Evolutionary conservation across 2,329 filamentous ascomycete genomes (phyloP), one percentile per base, ranked within the genome.

Genomic region (Colletotrichum higginsianum): DNA sequence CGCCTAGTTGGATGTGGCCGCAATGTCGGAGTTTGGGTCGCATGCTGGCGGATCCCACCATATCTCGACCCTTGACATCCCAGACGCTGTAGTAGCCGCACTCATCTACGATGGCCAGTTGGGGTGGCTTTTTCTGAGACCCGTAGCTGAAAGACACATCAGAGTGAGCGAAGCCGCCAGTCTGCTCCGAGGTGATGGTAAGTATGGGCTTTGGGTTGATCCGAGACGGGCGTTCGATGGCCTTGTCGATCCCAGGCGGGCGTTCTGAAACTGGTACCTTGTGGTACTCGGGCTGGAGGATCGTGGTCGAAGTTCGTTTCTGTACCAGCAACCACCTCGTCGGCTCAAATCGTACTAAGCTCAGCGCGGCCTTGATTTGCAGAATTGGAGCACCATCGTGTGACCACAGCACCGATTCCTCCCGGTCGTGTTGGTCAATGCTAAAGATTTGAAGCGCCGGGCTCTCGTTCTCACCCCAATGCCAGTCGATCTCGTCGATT

Each of bases 41-140:
- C 42, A 81, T 75, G 11, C 76, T 79, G 40, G 78, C 82, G 23
- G 81, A 79, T 26, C 79, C 77, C 13, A 79, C 77, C 21, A 80
- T 74, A 69, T 79, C 77, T 73, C 77, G 83, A 65, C 82, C 83
- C 15, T 76, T 74, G 30, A 92, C 81, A 72, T 92, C 86, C 90
- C 91, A 94, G 4, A 94, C 79, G 53, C 84, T 90, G 93, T 93
- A 95, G 68, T 83, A 84, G 1, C 92, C 92, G 44, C 82, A 82
- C 62, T 89, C 84, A 75, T 95, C 91, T 21, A 95, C 84, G 35
- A 94, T 83, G 18, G 86, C 91, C 63, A 95, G 81, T 75, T 93
- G 91, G 1, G 89, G 86, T 85, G 88, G 78, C 82, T 88, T 74
- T 69, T 82, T 77, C 21, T 71, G 74, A 6, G 77, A 77, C 4